Base-by-base conservation (phyloP, 352 stramenopile species). In the Globisporangium emineosum region DNA sequence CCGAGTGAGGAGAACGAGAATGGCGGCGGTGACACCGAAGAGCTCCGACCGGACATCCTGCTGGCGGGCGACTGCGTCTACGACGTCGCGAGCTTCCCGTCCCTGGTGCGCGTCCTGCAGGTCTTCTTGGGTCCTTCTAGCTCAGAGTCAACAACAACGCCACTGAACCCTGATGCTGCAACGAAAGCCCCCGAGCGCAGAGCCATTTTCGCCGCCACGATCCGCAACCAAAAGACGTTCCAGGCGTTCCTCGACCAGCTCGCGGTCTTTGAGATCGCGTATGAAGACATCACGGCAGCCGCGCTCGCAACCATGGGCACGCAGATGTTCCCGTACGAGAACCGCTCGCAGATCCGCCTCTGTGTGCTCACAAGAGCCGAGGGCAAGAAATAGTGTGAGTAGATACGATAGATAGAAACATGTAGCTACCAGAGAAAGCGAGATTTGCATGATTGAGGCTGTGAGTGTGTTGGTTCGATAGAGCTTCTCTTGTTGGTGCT, bases 21-120 rank as follows among this genome's bases (percentile, higher is more conserved):
- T 8, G 52, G 71, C 5, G 55, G 64, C n/a, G n/a, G n/a, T n/a
- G n/a, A n/a, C n/a, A n/a, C n/a, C 19, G 68, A 60, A 6, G 55
- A 72, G 17, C 42, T 56, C 4, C 57, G 66, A 9, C 77, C 75
- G 0, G 80, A 92, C 54, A 66, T 94, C 12, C 49, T 94, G 17
- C 68, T 94, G 6, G 86, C 86, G 15, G 86, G 81, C 37, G 86
- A 94, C 65, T 94, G 86, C 53, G 83, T 78, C 27, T 94, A 94
- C 59, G 86, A 94, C 60, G 73, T 94, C 12, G 72, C 25, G 0
- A 67, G 55, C 15, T 92, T 94, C 51, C 86, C 86, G 7, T 66
- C 65, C 0, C 37, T 94, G 5, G 79, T 90, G 63, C 73, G 74
- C 17, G 79, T 89, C 19, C 66, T 92, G 2, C 71, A 87, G 29